A percentile compares a stretch with the other conserved stretches of the same genome.
phyloP scores from a whole-genome alignment of 2,329 filamentous ascomycete genomes.

The Exophiala bonariae region DNA sequence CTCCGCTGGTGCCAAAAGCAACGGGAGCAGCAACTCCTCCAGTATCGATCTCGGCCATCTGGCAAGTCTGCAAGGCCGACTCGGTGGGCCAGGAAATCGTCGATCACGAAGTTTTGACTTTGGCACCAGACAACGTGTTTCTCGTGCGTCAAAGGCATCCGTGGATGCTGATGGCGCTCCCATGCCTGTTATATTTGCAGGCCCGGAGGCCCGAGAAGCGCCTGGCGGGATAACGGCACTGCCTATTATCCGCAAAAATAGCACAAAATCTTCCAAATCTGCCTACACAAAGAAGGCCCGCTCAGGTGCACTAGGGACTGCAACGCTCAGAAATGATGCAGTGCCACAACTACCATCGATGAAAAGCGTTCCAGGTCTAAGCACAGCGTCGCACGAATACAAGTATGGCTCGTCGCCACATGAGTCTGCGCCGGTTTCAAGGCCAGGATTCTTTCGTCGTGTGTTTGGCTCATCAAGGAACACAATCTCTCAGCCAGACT shows the following conservation, averaged over 20 bases:
- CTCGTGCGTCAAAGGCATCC: slow-evolving; percentile 5
- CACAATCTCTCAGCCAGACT: slow-evolving; percentile 28
- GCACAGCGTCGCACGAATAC: slow-evolving; percentile 50
- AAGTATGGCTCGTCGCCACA: slow-evolving; percentile 56
- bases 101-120: slow-evolving; percentile 49
- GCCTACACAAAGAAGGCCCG: slow-evolving; percentile 37
- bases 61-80: slow-evolving; percentile 18
- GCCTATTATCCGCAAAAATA: slow-evolving; percentile 42
- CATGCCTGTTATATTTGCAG: slow-evolving; percentile 78
- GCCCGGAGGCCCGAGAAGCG: slow-evolving; percentile 62
- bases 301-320: slow-evolving; percentile 41
- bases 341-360: slow-evolving; percentile 20
- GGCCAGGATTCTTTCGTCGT: slow-evolving; percentile 86
- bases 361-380: slow-evolving; percentile 30
- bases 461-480: slow-evolving; percentile 78
- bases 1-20: slow-evolving; percentile 53
- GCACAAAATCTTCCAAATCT: slow-evolving; percentile 43
- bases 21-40: slow-evolving; percentile 73
- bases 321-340: slow-evolving; percentile 31
- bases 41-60: slow-evolving; percentile 70
- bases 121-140: slow-evolving; percentile 35
- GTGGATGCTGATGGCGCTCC: slow-evolving; percentile 70
- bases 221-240: slow-evolving; percentile 32
- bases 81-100: slow-evolving; percentile 31
- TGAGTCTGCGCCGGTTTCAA: slow-evolving; percentile 30